Base-by-base conservation (phyloP, 768 basidiomycete species). In the Phanerodontia chrysosporium region DNA sequence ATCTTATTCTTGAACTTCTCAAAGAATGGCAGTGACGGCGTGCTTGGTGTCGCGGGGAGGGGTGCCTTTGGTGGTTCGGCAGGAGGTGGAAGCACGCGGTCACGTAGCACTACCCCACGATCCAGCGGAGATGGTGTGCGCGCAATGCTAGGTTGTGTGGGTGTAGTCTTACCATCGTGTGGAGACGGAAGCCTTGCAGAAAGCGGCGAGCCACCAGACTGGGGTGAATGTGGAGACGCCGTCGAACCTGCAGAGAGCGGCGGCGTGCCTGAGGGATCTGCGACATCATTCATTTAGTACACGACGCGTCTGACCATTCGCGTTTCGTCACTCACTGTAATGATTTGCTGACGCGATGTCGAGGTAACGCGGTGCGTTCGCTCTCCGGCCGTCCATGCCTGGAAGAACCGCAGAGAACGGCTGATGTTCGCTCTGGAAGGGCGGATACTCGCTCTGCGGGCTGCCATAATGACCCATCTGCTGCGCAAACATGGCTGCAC, bases 401-500 rank as follows among this genome's bases (percentile, higher is more conserved):
- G 63, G 63, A 13, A 59, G 55, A 30, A 58, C 60, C 7, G 57
- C 46, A 28, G 58, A 54, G 18, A 35, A 8, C 32, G 44, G 30
- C 58, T 48, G 53, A 58, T 49, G 44, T 7, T 39, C 30, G 16
- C 36, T 27, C 32, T 45, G 55, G 35, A 55, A 53, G 10, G 45
- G 58, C 32, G 62, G 36, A 22, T 51, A 58, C 7, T 57, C 58
- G 35, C 25, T 48, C 18, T 51, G 49, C 16, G 49, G 49, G 28
- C 49, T 51, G 16, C 28, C 28, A 53, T 42, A 24, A 14, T 24
- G 13, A 27, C 60, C 60, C 56, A 64, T 30, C 30, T 60, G 55
- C 5, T 69, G 18, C 32, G 74, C 58, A 60, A 79, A 73, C 77
- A 85, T 74, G 8, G 83, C 84, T 0, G 85, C 86, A 45, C 84